Evolutionary conservation across 352 stramenopile genomes (phyloP), one percentile per base, ranked within the genome.

Genomic region (Pythium sp.): DNA sequence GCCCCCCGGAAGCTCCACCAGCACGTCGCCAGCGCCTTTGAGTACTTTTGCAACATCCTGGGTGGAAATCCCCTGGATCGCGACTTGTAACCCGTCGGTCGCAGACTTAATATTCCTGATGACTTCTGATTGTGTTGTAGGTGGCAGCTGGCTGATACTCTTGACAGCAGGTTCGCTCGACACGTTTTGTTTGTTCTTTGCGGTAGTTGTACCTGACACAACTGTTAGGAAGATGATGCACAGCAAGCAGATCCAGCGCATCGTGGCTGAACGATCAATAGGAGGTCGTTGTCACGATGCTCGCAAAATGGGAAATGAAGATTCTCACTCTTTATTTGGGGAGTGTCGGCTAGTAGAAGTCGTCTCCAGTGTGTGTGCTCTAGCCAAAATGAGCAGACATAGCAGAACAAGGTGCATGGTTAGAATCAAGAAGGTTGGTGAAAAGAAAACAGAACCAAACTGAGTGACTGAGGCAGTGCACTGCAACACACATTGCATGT

Each of bases 71-170:
- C 73, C 76, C 24, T 74, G 67, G 3, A 86, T 64, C 7, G 78
- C 78, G 41, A 81, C 62, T 26, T 83, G 78, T 43, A 86, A 75
- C 6, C 78, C 78, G 64, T 86, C 78, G 1, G 78, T 83, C 11
- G 76, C 69, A 0, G 58, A 32, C 67, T 86, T 86, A 65, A 86
- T 63, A 28, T 74, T 80, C 43, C 53, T 18, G 18, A 86, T 53
- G 0, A 74, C 59, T 20, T 72, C 63, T 0, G 58, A 28, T 9
- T 73, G 67, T 0, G 61, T 53, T 0, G 20, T 15, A 2, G 58
- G 28, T 9, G 69, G 57, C 2, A 72, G 18, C 2, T 80, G 63
- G 8, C 41, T 64, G 55, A 83, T 71, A 7, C 60, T 70, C 43
- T 73, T 51, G 7, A 84, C 69, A 5, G 72, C 75, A 55, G 58